Percentiles rank a stretch among this genome's conserved stretches.
Evolutionary conservation across 495 filamentous ascomycete species (phyloP).

Genomic region (Bacidia gigantensis): DNA sequence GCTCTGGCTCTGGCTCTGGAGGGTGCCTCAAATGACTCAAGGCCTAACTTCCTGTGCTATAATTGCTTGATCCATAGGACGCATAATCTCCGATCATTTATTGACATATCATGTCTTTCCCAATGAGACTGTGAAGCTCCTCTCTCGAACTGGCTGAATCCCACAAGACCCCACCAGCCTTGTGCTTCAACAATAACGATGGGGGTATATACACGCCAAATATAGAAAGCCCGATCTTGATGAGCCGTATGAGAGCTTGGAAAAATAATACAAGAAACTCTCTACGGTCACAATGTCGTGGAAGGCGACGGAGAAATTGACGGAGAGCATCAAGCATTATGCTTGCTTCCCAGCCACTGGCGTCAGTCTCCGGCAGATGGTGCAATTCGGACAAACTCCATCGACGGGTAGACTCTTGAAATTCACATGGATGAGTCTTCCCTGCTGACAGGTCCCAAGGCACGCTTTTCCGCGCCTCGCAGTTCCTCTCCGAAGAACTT

Average conservation of each 20-base stretch:
- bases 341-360: slow-evolving; percentile 93
- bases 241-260: too few relatives aligned
- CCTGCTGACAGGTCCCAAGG: slow-evolving; percentile 34
- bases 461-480: slow-evolving; percentile 90
- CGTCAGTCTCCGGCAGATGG: slow-evolving; percentile 94
- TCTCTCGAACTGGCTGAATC: too few relatives aligned
- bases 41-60: too few relatives aligned
- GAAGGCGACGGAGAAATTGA: slow-evolving; percentile 78
- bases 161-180: neutral
- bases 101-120: neutral
- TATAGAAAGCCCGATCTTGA: too few relatives aligned
- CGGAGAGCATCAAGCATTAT: slow-evolving; percentile 98
- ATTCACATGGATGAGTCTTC: neutral
- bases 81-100: too few relatives aligned
- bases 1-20: too few relatives aligned
- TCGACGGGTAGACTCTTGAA: slow-evolving; percentile 54
- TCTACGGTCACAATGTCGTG: slow-evolving; percentile 67
- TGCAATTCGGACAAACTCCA: slow-evolving; percentile 89
- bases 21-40: neutral
- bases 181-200: neutral
- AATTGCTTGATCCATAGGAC: too few relatives aligned
- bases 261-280: too few relatives aligned
- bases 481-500: slow-evolving; percentile 96
- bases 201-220: neutral
- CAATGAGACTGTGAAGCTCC: neutral